phyloP scores from a whole-genome alignment of 164 flowering plant species.

The Vitis riparia region DNA sequence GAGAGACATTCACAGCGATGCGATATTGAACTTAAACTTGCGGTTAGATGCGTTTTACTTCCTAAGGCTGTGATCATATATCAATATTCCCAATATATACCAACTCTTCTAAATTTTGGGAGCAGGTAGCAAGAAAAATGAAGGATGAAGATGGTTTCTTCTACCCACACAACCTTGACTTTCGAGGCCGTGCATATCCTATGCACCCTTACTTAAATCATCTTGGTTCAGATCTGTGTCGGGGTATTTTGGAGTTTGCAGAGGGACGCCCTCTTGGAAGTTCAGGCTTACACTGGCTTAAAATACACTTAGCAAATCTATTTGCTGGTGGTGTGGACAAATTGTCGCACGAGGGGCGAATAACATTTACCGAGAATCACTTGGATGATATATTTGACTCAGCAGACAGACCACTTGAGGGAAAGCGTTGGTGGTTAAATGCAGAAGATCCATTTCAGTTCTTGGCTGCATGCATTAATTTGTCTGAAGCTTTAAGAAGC shows the following conservation, averaged over 20 bases:
- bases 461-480: slow-evolving; percentile 45
- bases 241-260: slow-evolving; percentile 91
- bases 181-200: slow-evolving; percentile 99
- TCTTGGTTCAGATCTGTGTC: slow-evolving; percentile 95
- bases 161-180: slow-evolving; percentile 96
- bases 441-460: slow-evolving; percentile 99
- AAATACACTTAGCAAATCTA: slow-evolving; percentile 91
- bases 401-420: slow-evolving; percentile 94
- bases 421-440: slow-evolving; percentile 88
- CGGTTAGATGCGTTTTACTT: slow-evolving; percentile 64
- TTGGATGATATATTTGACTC: slow-evolving; percentile 91
- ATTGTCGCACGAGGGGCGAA: slow-evolving; percentile 72
- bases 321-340: slow-evolving; percentile 97
- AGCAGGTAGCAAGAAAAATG: slow-evolving; percentile 90
- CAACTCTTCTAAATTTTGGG: slow-evolving; percentile 39
- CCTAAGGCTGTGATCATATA: slow-evolving; percentile 69
- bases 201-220: slow-evolving; percentile 98
- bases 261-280: slow-evolving; percentile 93
- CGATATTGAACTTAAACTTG: slow-evolving; percentile 87
- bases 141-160: slow-evolving; percentile 92
- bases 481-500: slow-evolving; percentile 84
- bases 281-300: slow-evolving; percentile 88
- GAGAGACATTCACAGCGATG: slow-evolving; percentile 93
- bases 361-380: slow-evolving; percentile 83
- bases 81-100: slow-evolving; percentile 63